Evolutionary conservation across 2,329 filamentous ascomycete species (phyloP).

Genomic region (Pyrenophora seminiperda): DNA sequence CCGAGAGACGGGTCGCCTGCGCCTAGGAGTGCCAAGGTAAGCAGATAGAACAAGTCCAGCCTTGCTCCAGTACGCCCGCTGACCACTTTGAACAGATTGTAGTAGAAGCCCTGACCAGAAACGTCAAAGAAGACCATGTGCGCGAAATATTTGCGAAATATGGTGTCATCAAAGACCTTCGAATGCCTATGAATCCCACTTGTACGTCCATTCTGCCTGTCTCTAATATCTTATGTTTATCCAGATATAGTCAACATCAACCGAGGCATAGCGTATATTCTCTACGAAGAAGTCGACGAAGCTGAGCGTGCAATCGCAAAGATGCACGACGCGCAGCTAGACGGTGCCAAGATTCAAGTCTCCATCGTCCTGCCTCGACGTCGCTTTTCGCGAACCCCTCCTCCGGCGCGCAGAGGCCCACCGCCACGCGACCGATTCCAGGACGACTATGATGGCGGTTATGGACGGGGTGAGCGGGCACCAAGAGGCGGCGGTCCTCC

Average conservation of each 20-base stretch:
- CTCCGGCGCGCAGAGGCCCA: constrained; percentile 66
- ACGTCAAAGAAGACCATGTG: constrained; percentile 86
- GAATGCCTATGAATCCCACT: constrained; percentile 85
- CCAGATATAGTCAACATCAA: constrained; percentile 74
- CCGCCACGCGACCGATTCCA: constrained; percentile 36
- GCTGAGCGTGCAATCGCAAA: constrained; percentile 89
- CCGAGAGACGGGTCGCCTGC: constrained; percentile 42
- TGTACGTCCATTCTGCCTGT: constrained; percentile 61
- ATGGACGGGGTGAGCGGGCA: constrained; percentile 17
- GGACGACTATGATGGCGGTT: constrained; percentile 25
- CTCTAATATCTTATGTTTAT: constrained; percentile 8
- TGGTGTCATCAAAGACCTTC: constrained; percentile 82
- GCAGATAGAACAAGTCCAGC: constrained; percentile 3
- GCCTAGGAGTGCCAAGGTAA: constrained; percentile 48
- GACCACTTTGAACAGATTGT: constrained; percentile 70
- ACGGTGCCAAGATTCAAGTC: constrained; percentile 81
- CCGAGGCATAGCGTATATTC: constrained; percentile 89
- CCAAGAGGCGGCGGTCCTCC: constrained; percentile 43
- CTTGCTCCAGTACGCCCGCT: constrained; percentile 1
- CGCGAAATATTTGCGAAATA: constrained; percentile 91
- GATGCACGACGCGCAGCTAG: constrained; percentile 97
- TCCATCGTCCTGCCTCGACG: constrained; percentile 85
- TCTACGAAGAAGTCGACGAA: constrained; percentile 76
- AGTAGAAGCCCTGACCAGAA: constrained; percentile 93
- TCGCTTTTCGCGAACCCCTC: constrained; percentile 81